phyloP scores from a whole-genome alignment of 768 basidiomycete genomes.

The Mycena haematopus region DNA sequence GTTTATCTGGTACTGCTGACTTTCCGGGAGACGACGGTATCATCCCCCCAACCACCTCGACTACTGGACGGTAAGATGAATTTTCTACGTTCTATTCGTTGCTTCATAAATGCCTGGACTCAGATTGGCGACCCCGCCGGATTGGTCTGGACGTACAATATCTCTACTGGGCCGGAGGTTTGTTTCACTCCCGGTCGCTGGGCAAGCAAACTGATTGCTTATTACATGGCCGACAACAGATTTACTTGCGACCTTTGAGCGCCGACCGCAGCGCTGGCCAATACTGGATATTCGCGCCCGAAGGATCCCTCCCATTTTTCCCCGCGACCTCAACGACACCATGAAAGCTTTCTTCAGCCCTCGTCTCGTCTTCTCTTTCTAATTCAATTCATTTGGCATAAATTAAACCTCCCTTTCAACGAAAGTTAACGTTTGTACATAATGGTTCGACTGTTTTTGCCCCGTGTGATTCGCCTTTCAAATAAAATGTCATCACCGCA shows the following conservation, averaged over 20 bases:
- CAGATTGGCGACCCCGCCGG: constrained; percentile 21
- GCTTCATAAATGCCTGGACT: background rate
- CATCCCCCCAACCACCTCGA: constrained; percentile 25
- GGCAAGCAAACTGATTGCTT: too few relatives aligned
- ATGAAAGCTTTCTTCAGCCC: constrained; percentile 12
- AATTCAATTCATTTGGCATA: background rate
- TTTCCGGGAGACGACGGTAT: constrained; percentile 20
- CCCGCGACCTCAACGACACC: constrained; percentile 15
- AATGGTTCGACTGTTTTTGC: constrained; percentile 17
- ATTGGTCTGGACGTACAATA: constrained; percentile 26
- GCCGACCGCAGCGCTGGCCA: constrained; percentile 19
- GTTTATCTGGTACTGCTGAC: constrained; percentile 25
- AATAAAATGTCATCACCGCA: constrained; percentile 9
- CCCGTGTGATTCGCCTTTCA: constrained; percentile 7
- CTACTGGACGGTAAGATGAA: constrained; percentile 21
- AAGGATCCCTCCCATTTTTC: constrained; percentile 21
- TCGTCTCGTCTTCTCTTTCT: constrained; percentile 13
- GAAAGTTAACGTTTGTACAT: constrained; percentile 21
- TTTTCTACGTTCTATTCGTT: background rate
- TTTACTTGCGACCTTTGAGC: constrained; percentile 18
- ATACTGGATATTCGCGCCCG: constrained; percentile 27
- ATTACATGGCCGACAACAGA: too few relatives aligned
- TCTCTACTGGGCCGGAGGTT: constrained; percentile 19
- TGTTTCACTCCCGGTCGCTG: background rate
- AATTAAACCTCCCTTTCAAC: constrained; percentile 6